Percentiles rank a stretch among this genome's conserved stretches.
phyloP scores from a whole-genome alignment of 148 eudicot species.

The Nepenthes mirabilis region DNA sequence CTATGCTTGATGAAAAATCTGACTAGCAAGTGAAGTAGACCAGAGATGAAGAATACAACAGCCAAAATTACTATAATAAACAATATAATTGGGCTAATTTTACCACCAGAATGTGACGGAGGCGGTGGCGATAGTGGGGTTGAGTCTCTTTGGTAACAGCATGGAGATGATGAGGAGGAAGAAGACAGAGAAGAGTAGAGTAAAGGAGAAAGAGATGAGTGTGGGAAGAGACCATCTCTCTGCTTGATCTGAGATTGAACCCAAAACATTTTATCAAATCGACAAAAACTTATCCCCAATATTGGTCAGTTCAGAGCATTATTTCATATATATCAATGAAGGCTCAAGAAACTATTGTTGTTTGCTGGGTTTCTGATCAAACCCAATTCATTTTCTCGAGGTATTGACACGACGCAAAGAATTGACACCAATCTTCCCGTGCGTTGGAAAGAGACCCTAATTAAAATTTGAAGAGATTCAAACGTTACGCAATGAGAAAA shows the following conservation, averaged over 20 bases:
- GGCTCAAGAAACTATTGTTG: slow-evolving; percentile 1
- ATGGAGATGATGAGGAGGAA: background rate
- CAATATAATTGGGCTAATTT: slow-evolving; percentile 4
- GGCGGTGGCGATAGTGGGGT: background rate
- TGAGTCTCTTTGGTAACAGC: background rate
- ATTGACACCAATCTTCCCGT: background rate
- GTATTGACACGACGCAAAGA: background rate
- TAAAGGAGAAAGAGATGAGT: background rate
- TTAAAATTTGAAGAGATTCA: background rate
- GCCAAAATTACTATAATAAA: slow-evolving; percentile 8
- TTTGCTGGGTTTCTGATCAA: background rate
- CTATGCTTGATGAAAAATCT: slow-evolving; percentile 27
- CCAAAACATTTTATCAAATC: background rate
- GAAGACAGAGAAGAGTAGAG: background rate
- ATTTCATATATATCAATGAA: background rate
- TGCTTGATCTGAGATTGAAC: slow-evolving; percentile 4
- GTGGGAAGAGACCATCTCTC: background rate
- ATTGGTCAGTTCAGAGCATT: background rate
- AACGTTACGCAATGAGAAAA: too few relatives aligned
- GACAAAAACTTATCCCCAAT: background rate
- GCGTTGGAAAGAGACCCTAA: background rate
- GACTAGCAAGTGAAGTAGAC: slow-evolving; percentile 10
- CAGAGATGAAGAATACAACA: slow-evolving; percentile 8
- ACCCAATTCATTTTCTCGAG: background rate
- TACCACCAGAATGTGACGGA: slow-evolving; percentile 1